A percentile compares a stretch with the other conserved stretches of the same genome.
Evolutionary conservation across 306 rosid species (phyloP).

Genomic region (Glycine latifolia): DNA sequence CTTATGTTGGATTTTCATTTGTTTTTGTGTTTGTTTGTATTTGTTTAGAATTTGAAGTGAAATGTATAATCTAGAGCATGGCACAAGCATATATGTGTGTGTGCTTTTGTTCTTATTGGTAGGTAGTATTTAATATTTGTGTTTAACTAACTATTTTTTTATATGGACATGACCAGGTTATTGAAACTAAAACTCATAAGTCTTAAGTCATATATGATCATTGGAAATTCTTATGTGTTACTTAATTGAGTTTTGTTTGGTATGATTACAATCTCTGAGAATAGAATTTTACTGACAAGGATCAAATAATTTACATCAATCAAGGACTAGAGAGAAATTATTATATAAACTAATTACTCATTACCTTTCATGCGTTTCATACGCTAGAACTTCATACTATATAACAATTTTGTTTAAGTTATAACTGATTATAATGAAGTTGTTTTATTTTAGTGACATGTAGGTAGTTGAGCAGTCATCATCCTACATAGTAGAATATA

Average conservation of each 20-base stretch:
- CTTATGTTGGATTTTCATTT: neutral
- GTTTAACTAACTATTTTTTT: conserved; percentile 22
- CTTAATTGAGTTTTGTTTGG: neutral
- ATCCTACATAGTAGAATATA: too few species aligned
- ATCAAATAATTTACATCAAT: too few species aligned
- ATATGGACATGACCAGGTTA: neutral
- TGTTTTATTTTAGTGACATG: too few species aligned
- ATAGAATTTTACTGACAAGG: too few species aligned
- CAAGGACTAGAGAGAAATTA: too few species aligned
- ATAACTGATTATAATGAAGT: too few species aligned
- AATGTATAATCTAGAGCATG: neutral
- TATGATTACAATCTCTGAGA: too few species aligned
- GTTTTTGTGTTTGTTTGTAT: neutral
- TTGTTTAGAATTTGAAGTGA: neutral
- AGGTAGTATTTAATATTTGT: neutral
- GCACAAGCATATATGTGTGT: neutral
- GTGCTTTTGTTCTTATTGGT: neutral
- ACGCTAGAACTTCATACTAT: too few species aligned
- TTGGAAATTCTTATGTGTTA: neutral
- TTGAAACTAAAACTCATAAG: neutral
- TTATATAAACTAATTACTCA: too few species aligned
- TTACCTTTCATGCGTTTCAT: too few species aligned
- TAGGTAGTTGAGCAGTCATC: too few species aligned
- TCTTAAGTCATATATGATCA: neutral
- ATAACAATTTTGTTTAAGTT: too few species aligned